Conservation (phyloP, 2,329 filamentous ascomycete species). For the Cordyceps cateniannulata region DNA sequence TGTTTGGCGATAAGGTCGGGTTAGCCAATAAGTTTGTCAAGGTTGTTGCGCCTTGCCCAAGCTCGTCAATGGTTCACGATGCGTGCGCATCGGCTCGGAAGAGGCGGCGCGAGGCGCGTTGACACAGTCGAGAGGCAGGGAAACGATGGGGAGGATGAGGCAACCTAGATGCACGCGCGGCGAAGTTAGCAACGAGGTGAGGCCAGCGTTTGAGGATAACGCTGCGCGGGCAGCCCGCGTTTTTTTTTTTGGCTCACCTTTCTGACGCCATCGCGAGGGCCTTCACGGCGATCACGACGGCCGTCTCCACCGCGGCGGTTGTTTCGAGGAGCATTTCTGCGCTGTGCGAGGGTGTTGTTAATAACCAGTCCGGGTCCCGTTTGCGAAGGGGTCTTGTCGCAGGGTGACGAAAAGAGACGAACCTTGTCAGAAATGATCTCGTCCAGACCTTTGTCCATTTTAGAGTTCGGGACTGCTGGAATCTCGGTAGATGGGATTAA, state of each 20-base stretch:
- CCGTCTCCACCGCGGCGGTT: conserved; percentile 28
- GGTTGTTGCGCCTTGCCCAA: conserved; percentile 24
- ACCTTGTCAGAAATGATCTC: conserved; percentile 50
- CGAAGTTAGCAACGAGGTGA: no score
- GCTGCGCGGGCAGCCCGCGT: no score
- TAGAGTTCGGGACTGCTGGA: conserved; percentile 14
- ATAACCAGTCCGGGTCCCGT: not conserved
- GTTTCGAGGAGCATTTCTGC: conserved; percentile 29
- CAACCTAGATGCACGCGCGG: conserved; percentile 24
- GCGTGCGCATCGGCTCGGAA: not conserved
- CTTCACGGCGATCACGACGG: conserved; percentile 35
- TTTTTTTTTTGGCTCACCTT: no score
- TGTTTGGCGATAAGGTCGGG: conserved; percentile 31
- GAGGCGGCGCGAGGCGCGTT: conserved; percentile 22
- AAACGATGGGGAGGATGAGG: conserved; percentile 25
- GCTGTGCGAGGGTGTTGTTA: conserved; percentile 22
- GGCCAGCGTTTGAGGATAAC: no score
- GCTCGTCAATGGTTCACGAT: conserved; percentile 16
- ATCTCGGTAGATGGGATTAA: not conserved
- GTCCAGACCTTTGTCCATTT: conserved; percentile 50
- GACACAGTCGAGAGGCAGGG: conserved; percentile 22
- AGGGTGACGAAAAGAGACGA: conserved; percentile 14
- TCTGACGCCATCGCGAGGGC: conserved; percentile 79
- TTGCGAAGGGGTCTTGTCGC: conserved; percentile 12
- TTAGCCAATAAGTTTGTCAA: conserved; percentile 33